phyloP scores from a whole-genome alignment of 139 green algal species.

The Desmodesmus armatus region DNA sequence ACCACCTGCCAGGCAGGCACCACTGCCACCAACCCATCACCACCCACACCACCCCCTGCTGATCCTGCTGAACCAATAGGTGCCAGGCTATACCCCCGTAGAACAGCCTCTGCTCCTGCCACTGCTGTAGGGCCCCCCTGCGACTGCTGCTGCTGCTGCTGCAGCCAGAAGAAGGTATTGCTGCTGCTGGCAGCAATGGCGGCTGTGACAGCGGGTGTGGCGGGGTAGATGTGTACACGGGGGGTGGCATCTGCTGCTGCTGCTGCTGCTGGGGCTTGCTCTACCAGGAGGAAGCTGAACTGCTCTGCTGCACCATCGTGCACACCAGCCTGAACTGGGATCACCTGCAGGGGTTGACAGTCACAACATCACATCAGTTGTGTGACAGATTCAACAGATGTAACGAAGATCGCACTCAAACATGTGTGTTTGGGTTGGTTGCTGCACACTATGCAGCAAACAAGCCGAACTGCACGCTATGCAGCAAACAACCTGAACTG shows the following conservation, averaged over 20 bases:
- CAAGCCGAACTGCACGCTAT: too few species aligned
- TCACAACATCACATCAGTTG: too few species aligned
- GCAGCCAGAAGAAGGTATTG: conserved; percentile 48
- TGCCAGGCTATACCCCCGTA: conserved; percentile 1
- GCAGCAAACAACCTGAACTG: too few species aligned
- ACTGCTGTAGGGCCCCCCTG: background rate
- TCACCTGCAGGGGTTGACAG: conserved; percentile 48
- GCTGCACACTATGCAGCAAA: too few species aligned
- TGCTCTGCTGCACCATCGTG: conserved; percentile 65
- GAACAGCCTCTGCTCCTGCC: background rate
- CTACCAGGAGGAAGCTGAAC: conserved; percentile 59
- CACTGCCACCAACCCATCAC: background rate
- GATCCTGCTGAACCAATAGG: too few species aligned
- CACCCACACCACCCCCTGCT: background rate
- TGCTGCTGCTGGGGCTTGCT: background rate
- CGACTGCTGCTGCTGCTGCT: conserved; percentile 12
- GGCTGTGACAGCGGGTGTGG: conserved; percentile 35
- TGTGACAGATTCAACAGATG: too few species aligned
- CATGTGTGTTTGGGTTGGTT: too few species aligned
- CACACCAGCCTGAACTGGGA: conserved; percentile 56
- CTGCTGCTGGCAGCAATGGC: background rate
- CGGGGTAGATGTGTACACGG: conserved; percentile 59
- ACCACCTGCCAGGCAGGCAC: conserved; percentile 34
- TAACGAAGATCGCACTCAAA: too few species aligned
- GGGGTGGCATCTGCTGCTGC: background rate